phyloP scores from a whole-genome alignment of 768 basidiomycete genomes.

The Tylopilus balloui region DNA sequence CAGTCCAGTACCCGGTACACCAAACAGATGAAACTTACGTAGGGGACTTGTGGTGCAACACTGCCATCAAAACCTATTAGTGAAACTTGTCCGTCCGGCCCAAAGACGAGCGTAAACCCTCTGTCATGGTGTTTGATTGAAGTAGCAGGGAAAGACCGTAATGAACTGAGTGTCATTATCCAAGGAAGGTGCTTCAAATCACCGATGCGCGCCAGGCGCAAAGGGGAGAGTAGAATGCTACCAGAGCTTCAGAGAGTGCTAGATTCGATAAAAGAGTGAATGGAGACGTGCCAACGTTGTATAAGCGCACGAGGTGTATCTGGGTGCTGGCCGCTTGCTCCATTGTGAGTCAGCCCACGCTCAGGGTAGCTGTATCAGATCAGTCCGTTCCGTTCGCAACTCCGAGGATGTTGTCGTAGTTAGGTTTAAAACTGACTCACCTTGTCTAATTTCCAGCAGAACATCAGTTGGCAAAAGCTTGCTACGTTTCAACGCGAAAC shows the following conservation, averaged over 20 bases:
- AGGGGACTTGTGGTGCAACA: neutral
- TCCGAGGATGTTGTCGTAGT: slow-evolving; percentile 1
- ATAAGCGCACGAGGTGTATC: neutral
- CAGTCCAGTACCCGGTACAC: neutral
- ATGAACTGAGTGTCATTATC: slow-evolving; percentile 20
- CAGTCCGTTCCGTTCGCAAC: slow-evolving; percentile 1
- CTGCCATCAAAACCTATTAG: slow-evolving; percentile 18
- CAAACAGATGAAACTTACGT: slow-evolving; percentile 2
- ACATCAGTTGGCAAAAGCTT: too few species aligned
- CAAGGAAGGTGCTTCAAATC: slow-evolving; percentile 10
- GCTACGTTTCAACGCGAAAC: too few species aligned
- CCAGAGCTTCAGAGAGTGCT: slow-evolving; percentile 14
- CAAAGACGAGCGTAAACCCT: slow-evolving; percentile 24
- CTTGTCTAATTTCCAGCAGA: neutral
- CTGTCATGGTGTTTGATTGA: slow-evolving; percentile 15
- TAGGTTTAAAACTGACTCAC: slow-evolving; percentile 1
- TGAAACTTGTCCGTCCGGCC: slow-evolving; percentile 27
- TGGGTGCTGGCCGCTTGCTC: neutral
- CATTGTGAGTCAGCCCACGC: slow-evolving; percentile 12
- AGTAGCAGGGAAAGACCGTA: slow-evolving; percentile 6
- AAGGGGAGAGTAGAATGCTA: slow-evolving; percentile 6
- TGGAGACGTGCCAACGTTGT: slow-evolving; percentile 3
- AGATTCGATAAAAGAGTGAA: neutral
- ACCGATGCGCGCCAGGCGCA: slow-evolving; percentile 32
- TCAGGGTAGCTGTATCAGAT: neutral